Percentiles rank a stretch among this genome's conserved stretches.
phyloP scores from a whole-genome alignment of 129 eudicot genomes.

The Oenanthe sinensis region DNA sequence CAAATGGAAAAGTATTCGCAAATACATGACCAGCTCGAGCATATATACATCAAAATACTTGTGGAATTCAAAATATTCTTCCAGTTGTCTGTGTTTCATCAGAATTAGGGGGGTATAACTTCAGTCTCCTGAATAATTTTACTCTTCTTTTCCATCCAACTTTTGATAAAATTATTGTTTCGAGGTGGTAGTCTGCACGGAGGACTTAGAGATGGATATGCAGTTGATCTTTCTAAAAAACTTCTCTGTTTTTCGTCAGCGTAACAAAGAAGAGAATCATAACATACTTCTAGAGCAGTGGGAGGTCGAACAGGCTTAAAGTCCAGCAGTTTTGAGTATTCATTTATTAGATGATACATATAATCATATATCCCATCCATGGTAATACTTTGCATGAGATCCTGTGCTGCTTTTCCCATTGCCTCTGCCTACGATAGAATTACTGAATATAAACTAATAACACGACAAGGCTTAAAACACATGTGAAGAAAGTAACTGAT shows the following conservation, averaged over 20 bases:
- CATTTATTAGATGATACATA: slow-evolving; percentile 61
- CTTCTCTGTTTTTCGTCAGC: slow-evolving; percentile 54
- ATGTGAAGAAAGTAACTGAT: background rate
- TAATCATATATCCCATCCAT: slow-evolving; percentile 73
- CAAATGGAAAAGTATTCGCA: background rate
- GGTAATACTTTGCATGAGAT: slow-evolving; percentile 55
- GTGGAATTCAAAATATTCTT: background rate
- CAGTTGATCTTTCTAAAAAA: slow-evolving; percentile 44
- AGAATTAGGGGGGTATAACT: background rate
- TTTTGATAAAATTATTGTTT: slow-evolving; percentile 22
- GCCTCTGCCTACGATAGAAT: slow-evolving; percentile 55
- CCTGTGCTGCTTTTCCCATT: slow-evolving; percentile 56
- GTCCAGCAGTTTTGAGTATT: slow-evolving; percentile 58
- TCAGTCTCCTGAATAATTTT: slow-evolving; percentile 19
- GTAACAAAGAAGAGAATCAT: slow-evolving; percentile 57
- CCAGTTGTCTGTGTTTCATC: slow-evolving; percentile 22
- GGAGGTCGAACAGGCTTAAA: slow-evolving; percentile 54
- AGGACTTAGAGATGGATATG: slow-evolving; percentile 37
- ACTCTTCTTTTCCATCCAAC: slow-evolving; percentile 32
- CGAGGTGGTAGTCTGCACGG: slow-evolving; percentile 52
- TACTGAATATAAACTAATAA: background rate
- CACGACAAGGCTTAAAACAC: background rate
- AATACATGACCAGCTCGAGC: background rate
- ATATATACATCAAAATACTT: background rate
- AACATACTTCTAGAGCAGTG: slow-evolving; percentile 55